Percentiles rank a stretch among this genome's conserved stretches.
Conservation (phyloP, 2,329 filamentous ascomycete genomes). For the Cercospora zeina region DNA sequence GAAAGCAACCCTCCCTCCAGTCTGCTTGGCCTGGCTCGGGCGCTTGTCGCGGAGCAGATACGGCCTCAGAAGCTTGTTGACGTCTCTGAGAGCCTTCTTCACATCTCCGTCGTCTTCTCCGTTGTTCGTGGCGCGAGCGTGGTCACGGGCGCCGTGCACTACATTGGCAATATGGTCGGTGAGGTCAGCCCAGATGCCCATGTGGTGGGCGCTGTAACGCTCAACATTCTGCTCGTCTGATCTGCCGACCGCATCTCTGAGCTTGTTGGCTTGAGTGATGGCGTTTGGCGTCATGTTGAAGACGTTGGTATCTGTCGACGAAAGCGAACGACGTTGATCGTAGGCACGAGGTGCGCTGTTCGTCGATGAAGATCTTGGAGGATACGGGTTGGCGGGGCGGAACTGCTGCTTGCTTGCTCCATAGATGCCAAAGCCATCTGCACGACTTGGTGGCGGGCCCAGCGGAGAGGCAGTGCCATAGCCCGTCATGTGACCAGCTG, state of each 20-base stretch:
- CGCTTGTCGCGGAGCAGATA: conserved; percentile 2
- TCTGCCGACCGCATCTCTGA: background rate
- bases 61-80: background rate
- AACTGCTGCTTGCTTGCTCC: background rate
- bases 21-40: background rate
- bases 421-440: background rate
- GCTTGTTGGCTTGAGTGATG: background rate
- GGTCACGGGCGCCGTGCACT: conserved; percentile 8
- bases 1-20: background rate
- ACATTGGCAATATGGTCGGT: conserved; percentile 1
- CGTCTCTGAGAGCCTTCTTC: background rate
- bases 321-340: background rate
- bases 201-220: conserved; percentile 42
- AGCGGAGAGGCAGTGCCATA: background rate
- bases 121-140: background rate
- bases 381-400: background rate
- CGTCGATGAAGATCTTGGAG: background rate
- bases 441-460: background rate
- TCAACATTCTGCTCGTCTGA: conserved; percentile 62
- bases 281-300: conserved; percentile 6
- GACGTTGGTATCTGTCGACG: background rate
- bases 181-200: conserved; percentile 14
- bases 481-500: conserved; percentile 1
- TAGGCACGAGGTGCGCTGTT: background rate
- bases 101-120: background rate